Evolutionary conservation across 768 basidiomycete genomes (phyloP).

Genomic region (Kwoniella europaea): DNA sequence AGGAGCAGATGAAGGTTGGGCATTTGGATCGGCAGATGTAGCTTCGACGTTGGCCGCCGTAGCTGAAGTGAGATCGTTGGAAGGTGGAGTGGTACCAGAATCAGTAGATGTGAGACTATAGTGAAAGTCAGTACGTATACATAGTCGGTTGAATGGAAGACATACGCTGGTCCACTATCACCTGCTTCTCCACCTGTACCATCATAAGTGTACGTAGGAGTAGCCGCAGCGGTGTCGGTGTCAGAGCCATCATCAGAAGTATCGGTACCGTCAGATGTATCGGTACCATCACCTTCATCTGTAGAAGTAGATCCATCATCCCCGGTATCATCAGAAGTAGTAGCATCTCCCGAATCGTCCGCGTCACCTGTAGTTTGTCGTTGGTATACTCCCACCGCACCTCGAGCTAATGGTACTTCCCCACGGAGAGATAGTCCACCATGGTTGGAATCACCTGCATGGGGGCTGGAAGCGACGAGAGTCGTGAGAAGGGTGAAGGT

Average conservation of each 20-base stretch:
- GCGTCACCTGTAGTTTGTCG: conserved; percentile 14
- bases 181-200: conserved; percentile 19
- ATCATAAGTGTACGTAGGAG: conserved; percentile 11
- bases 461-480: not conserved
- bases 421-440: not conserved
- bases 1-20: conserved; percentile 11
- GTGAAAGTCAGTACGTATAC: not conserved
- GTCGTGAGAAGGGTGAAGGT: conserved; percentile 16
- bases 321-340: conserved; percentile 1
- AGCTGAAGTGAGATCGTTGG: conserved; percentile 18
- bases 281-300: conserved; percentile 4
- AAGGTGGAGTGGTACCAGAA: conserved; percentile 1
- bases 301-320: conserved; percentile 10
- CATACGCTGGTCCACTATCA: conserved; percentile 22
- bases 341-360: conserved; percentile 10
- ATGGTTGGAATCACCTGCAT: not conserved
- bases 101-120: conserved; percentile 14
- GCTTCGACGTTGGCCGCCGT: conserved; percentile 6
- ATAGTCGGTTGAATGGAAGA: not conserved
- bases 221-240: not conserved
- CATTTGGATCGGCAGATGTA: conserved; percentile 17
- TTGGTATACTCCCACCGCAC: not conserved
- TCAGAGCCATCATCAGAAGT: conserved; percentile 7
- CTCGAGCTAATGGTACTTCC: not conserved
- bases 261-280: conserved; percentile 4